Evolutionary conservation across 768 basidiomycete genomes (phyloP).

Genomic region (Amanita rimosa): DNA sequence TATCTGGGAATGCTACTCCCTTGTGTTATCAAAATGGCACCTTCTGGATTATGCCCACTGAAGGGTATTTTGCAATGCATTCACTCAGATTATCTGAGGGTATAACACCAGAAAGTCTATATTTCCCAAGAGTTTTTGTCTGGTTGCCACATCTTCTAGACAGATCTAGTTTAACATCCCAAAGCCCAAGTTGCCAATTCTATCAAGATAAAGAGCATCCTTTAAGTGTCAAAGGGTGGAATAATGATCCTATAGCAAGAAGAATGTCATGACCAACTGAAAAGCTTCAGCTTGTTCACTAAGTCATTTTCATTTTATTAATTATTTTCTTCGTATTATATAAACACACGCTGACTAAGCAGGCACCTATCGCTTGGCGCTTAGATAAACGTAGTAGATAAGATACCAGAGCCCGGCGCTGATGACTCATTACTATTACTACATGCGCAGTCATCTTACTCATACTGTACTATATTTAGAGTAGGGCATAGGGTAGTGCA

Average conservation of each 20-base stretch:
- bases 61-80: conserved; percentile 6
- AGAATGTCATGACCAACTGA: too few relatives aligned
- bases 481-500: too few relatives aligned
- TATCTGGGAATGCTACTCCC: conserved; percentile 2
- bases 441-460: too few relatives aligned
- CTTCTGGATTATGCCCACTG: conserved; percentile 6
- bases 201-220: conserved; percentile 5
- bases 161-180: not conserved
- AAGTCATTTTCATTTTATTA: too few relatives aligned
- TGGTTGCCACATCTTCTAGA: conserved; percentile 7
- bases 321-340: too few relatives aligned
- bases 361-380: too few relatives aligned
- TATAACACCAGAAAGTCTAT: not conserved
- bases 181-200: not conserved
- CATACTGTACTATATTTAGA: too few relatives aligned
- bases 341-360: too few relatives aligned
- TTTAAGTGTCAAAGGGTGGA: conserved; percentile 10
- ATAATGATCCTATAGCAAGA: conserved; percentile 9
- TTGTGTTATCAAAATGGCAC: conserved; percentile 7
- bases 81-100: not conserved
- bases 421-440: too few relatives aligned
- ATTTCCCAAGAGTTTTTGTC: conserved; percentile 5
- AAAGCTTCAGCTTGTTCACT: too few relatives aligned
- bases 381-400: too few relatives aligned
- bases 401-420: too few relatives aligned